phyloP scores from a whole-genome alignment of 768 basidiomycete genomes.

The Clitopilus hobsonii region DNA sequence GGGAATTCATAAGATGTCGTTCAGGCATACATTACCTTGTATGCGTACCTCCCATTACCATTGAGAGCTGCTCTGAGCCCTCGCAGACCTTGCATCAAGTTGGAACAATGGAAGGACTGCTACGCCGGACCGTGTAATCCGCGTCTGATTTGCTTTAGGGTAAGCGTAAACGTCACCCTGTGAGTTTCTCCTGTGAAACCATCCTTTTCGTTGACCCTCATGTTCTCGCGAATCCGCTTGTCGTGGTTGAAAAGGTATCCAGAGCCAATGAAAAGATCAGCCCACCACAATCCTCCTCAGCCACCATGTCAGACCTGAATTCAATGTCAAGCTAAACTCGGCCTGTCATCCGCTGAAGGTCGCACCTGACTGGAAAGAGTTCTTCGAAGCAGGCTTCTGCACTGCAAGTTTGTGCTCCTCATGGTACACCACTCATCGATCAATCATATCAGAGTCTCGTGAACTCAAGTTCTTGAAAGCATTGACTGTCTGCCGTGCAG shows the following conservation, averaged over 20 bases:
- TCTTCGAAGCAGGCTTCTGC: too few species aligned
- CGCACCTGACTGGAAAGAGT: too few species aligned
- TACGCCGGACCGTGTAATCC: not conserved
- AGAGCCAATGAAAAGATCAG: too few species aligned
- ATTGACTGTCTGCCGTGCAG: not conserved
- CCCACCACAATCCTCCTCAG: too few species aligned
- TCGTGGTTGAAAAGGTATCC: too few species aligned
- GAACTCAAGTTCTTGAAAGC: not conserved
- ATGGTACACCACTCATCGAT: not conserved
- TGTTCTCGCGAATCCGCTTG: too few species aligned
- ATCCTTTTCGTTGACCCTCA: too few species aligned
- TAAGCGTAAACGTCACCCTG: too few species aligned
- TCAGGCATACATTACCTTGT: constrained; percentile 44
- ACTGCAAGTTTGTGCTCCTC: not conserved
- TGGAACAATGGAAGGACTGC: not conserved
- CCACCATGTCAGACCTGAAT: too few species aligned
- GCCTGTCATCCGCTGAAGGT: too few species aligned
- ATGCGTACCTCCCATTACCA: constrained; percentile 50
- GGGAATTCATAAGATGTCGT: not conserved
- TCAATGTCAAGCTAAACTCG: too few species aligned
- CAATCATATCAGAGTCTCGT: not conserved
- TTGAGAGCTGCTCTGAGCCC: constrained; percentile 62
- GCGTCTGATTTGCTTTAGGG: not conserved
- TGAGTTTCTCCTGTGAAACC: too few species aligned
- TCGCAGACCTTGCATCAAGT: constrained; percentile 30